These are phyloP conservation scores for Phalaenopsis equestris DNA, from an alignment of 106 monocot species.

Conservation along the genomic window DNA sequence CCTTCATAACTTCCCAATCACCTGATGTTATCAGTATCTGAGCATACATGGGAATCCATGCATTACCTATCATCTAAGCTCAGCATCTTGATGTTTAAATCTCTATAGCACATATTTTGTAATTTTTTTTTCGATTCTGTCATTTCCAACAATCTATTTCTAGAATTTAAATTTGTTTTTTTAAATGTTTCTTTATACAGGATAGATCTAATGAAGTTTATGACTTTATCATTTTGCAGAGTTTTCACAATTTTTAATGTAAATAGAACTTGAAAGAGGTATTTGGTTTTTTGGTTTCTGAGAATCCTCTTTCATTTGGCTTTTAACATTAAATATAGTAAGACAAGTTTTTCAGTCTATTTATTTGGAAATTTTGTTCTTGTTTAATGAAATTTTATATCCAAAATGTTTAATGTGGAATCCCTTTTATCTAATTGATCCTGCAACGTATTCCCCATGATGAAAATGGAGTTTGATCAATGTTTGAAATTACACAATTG, in stretches of 20 bases:
- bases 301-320: not conserved
- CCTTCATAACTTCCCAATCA: too few relatives aligned
- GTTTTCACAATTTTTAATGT: not conserved
- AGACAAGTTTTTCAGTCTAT: not conserved
- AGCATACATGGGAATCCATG: not conserved
- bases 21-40: not conserved
- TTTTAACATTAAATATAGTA: not conserved
- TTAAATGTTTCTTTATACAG: not conserved
- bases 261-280: slow-evolving; percentile 1
- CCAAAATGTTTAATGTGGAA: not conserved
- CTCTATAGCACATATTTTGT: not conserved
- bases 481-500: too few relatives aligned
- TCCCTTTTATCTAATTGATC: not conserved
- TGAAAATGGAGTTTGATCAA: not conserved
- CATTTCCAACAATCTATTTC: not conserved
- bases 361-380: not conserved
- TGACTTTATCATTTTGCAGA: not conserved
- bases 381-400: not conserved
- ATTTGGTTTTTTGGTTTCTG: not conserved
- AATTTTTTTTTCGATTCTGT: not conserved
- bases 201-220: not conserved
- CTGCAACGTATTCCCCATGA: not conserved
- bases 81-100: not conserved
- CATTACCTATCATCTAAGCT: not conserved
- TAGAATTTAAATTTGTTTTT: not conserved